phyloP scores from a whole-genome alignment of 805 yeast genomes.

The Yamadazyma phyllophila region DNA sequence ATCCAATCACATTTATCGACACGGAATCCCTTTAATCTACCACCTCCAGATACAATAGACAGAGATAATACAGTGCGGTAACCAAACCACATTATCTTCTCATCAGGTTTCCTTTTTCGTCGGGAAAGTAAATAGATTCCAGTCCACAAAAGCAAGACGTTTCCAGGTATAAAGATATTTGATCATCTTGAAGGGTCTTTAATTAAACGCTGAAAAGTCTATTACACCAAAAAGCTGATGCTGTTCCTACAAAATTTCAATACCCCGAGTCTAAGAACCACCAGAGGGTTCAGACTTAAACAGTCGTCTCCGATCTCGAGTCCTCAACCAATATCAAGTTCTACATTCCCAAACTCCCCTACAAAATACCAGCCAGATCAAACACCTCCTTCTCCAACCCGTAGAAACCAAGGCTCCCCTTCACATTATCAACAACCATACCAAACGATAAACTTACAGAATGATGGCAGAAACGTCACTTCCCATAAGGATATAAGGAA shows the following conservation, averaged over 20 bases:
- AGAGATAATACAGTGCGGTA: not conserved
- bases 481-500: conserved; percentile 73
- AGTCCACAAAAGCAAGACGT: conserved; percentile 5
- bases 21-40: not conserved
- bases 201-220: not conserved
- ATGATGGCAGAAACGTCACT: conserved; percentile 26
- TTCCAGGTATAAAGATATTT: not conserved
- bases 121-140: conserved; percentile 11
- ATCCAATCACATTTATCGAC: conserved; percentile 1
- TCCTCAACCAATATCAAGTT: conserved; percentile 36
- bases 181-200: conserved; percentile 3
- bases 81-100: not conserved
- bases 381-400: conserved; percentile 6
- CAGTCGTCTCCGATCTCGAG: conserved; percentile 38
- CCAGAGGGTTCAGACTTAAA: conserved; percentile 44
- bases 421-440: conserved; percentile 17
- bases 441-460: conserved; percentile 29
- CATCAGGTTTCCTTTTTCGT: conserved; percentile 10
- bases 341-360: conserved; percentile 29
- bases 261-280: conserved; percentile 40
- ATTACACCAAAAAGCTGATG: conserved; percentile 3
- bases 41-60: not conserved
- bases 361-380: conserved; percentile 4
- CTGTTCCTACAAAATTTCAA: conserved; percentile 44
- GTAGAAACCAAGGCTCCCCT: not conserved